Conservation (phyloP, 2,329 filamentous ascomycete genomes). For the Pestalotiopsis sp. region DNA sequence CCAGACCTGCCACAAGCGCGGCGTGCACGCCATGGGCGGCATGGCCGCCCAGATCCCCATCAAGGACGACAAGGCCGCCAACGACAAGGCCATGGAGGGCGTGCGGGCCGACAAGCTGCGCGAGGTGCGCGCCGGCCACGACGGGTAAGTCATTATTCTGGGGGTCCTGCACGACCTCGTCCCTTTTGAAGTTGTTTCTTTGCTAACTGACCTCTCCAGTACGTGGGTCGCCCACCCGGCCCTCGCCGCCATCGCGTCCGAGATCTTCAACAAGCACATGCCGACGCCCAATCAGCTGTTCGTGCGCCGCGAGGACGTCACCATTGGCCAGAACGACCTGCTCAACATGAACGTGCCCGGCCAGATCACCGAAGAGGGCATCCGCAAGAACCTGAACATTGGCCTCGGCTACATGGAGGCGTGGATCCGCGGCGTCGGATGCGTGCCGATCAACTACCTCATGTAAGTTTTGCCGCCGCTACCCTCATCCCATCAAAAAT, state of each 20-base stretch:
- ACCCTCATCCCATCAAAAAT: neutral
- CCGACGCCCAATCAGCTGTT: slow-evolving; percentile 97
- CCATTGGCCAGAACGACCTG: slow-evolving; percentile 84
- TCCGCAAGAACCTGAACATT: slow-evolving; percentile 97
- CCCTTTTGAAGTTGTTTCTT: neutral
- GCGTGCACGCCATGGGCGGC: slow-evolving; percentile 98
- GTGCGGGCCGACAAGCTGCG: slow-evolving; percentile 95
- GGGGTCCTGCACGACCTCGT: too few relatives aligned
- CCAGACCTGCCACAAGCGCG: slow-evolving; percentile 95
- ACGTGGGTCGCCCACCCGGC: slow-evolving; percentile 98
- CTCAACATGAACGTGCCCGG: slow-evolving; percentile 98
- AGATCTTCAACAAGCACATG: slow-evolving; percentile 98
- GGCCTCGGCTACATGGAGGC: slow-evolving; percentile 98
- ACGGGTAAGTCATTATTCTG: slow-evolving; percentile 56
- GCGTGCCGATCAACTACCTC: slow-evolving; percentile 95
- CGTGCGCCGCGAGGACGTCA: slow-evolving; percentile 85
- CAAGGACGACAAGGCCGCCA: slow-evolving; percentile 89
- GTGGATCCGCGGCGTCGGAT: slow-evolving; percentile 92
- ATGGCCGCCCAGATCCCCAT: slow-evolving; percentile 99
- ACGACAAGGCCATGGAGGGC: slow-evolving; percentile 91
- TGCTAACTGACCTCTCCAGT: neutral
- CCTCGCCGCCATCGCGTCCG: slow-evolving; percentile 82
- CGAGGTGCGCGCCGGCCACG: slow-evolving; percentile 92
- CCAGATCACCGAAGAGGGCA: slow-evolving; percentile 87
- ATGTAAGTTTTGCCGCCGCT: slow-evolving; percentile 63